These are phyloP conservation scores for Solanum pimpinellifolium DNA, from an alignment of 257 asterid species.

Conservation along the genomic window DNA sequence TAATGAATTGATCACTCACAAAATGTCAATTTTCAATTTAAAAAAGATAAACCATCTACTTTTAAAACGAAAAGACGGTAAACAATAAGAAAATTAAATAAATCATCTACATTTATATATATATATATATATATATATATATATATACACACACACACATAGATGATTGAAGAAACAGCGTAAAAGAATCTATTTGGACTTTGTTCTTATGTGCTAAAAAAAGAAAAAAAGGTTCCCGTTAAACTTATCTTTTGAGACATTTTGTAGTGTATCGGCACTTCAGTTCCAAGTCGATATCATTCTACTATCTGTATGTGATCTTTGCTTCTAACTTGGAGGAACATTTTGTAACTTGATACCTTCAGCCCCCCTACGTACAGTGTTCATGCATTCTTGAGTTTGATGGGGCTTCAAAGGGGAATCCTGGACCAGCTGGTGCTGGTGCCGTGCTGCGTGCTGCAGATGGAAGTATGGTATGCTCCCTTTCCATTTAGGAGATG, in stretches of 20 bases:
- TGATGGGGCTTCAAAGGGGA: conserved; percentile 97
- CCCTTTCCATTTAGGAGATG: neutral
- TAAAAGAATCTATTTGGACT: neutral
- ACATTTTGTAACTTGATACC: neutral
- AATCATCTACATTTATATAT: neutral
- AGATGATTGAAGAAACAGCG: neutral
- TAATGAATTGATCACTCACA: neutral
- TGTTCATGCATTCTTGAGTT: conserved; percentile 73
- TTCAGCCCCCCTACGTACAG: conserved; percentile 34
- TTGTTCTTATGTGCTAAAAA: neutral
- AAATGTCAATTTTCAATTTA: neutral
- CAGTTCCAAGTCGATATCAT: neutral
- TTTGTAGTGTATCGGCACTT: neutral
- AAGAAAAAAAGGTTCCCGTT: neutral
- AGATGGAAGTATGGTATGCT: conserved; percentile 77
- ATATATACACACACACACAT: too few species aligned
- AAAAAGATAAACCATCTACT: neutral
- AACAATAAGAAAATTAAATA: neutral
- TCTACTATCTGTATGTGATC: neutral
- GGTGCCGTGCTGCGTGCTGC: conserved; percentile 80
- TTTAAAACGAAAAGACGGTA: too few species aligned
- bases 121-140: too few species aligned
- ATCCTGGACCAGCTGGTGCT: conserved; percentile 97
- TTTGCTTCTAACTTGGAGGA: neutral
- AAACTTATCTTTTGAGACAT: neutral